Base-by-base conservation (phyloP, 768 basidiomycete species). In the Heimioporus sp. region DNA sequence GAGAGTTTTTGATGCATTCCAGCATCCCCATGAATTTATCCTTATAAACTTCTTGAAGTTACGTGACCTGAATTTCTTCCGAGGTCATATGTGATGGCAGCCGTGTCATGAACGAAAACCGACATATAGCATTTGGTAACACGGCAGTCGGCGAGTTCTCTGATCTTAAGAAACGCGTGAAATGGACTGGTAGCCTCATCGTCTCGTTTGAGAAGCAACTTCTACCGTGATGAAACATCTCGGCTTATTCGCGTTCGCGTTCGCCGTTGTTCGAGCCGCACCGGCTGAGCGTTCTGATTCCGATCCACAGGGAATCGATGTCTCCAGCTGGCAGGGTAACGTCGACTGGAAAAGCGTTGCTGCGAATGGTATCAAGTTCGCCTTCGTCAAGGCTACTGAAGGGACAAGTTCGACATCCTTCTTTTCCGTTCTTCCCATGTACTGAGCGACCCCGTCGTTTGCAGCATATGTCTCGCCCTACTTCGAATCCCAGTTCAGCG, bases 311-410 rank as follows among this genome's bases (percentile, higher is more conserved):
- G 82, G 82, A 16, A 79, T 83, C 42, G 83, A 85, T 52, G 78
- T 85, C 50, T 83, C 82, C 10, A 43, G 59, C 60, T 77, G 69
- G 43, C 83, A 85, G 54, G 59, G 72, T 11, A 60, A 55, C 54
- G 65, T 86, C 35, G 68, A 83, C 61, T 85, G 81, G 81, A 68
- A 59, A 35, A 70, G 73, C 3, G 79, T 83, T 54, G 74, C 70
- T 53, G 63, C 73, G 11, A 79, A 79, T 52, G 83, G 80, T 5
- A 63, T 83, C 32, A 51, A 70, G 13, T 86, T 83, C 58, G 80
- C 70, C 3, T 86, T 75, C 60, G 85, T 86, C 76, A 86, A 86
- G 62, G 85, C 83, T 10, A 86, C 84, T 2, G 83, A 86, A 62
- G 79, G 79, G 10, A 82, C 74, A n/a, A 60, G 81, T 82, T 37